These are phyloP conservation scores for Candida nemodendra DNA, from an alignment of 805 yeast genomes.

Conservation along the genomic window DNA sequence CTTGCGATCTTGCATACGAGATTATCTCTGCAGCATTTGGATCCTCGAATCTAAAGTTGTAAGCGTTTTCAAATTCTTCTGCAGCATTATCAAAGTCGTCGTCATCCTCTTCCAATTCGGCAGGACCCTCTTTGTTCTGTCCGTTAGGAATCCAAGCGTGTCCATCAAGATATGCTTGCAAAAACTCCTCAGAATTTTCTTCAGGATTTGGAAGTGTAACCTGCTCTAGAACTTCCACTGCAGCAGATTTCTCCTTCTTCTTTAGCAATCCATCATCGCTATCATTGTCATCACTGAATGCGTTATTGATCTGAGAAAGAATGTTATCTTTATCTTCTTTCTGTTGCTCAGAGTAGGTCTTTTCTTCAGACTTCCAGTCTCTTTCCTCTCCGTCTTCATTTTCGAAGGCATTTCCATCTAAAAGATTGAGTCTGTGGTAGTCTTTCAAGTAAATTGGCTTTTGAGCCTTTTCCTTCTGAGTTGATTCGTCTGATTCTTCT, in stretches of 20 bases:
- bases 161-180: slow-evolving; percentile 65
- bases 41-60: slow-evolving; percentile 93
- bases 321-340: slow-evolving; percentile 71
- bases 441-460: slow-evolving; percentile 90
- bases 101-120: slow-evolving; percentile 60
- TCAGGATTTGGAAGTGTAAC: slow-evolving; percentile 65
- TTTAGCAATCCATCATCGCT: slow-evolving; percentile 51
- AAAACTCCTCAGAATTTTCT: slow-evolving; percentile 62
- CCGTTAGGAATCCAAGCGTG: slow-evolving; percentile 89
- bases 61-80: slow-evolving; percentile 87
- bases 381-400: slow-evolving; percentile 53
- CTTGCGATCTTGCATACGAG: slow-evolving; percentile 92
- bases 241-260: slow-evolving; percentile 50
- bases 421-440: slow-evolving; percentile 80
- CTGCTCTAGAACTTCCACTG: slow-evolving; percentile 18
- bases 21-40: slow-evolving; percentile 87
- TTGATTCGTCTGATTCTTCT: slow-evolving; percentile 41
- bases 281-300: slow-evolving; percentile 50
- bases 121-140: slow-evolving; percentile 45
- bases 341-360: slow-evolving; percentile 74
- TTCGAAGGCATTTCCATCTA: slow-evolving; percentile 60
- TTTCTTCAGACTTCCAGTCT: slow-evolving; percentile 50
- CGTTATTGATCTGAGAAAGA: slow-evolving; percentile 73
- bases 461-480: slow-evolving; percentile 37
- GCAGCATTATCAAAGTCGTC: slow-evolving; percentile 91